Base-by-base conservation (phyloP, 1,284 basidiomycete genomes). In the Trametes hirsuta region DNA sequence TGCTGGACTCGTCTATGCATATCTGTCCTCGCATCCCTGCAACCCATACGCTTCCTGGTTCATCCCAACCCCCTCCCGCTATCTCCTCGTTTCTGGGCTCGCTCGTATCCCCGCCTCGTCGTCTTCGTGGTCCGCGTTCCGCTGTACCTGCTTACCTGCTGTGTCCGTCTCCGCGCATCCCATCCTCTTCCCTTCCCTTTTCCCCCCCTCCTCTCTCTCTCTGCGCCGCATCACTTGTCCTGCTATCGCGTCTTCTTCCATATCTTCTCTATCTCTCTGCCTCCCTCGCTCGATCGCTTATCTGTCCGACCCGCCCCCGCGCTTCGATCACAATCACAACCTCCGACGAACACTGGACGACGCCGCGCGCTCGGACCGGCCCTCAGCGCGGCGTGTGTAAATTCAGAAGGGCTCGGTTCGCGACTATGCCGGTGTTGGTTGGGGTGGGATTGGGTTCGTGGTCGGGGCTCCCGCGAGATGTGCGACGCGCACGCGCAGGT, bases 1-100 rank as follows among this genome's bases (percentile, higher is more conserved):
- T 52, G 52, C 47, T 51, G 46, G 54, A 59, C 48, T 50, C 41
- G 36, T 40, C 58, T 42, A 55, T 56, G 52, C 44, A 22, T 46
- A 22, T 46, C 42, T 9, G 41, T 53, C 39, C 45, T 45, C 18
- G 55, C 58, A 57, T 55, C 49, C 41, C 25, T 46, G 14, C 39
- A 21, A 2, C 57, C 24, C 47, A 15, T 22, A 30, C 51, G 52
- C 47, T 57, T 49, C 37, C 59, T 48, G 39, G 53, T 51, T 35
- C 39, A 30, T 24, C 9, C 40, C 14, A 14, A 11, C 11, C 25
- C 22, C 39, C 12, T 12, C 15, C 6, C 25, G 39, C 24, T 37
- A 3, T 30, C 14, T 46, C 47, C 47, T 18, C 53, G 15, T 51
- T 37, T 40, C 44, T 39, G n/a, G 47, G 44, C 47, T 55, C 36